These are phyloP conservation scores for Lactifluus subvellereus DNA, from an alignment of 768 basidiomycete genomes.

Conservation along the genomic window DNA sequence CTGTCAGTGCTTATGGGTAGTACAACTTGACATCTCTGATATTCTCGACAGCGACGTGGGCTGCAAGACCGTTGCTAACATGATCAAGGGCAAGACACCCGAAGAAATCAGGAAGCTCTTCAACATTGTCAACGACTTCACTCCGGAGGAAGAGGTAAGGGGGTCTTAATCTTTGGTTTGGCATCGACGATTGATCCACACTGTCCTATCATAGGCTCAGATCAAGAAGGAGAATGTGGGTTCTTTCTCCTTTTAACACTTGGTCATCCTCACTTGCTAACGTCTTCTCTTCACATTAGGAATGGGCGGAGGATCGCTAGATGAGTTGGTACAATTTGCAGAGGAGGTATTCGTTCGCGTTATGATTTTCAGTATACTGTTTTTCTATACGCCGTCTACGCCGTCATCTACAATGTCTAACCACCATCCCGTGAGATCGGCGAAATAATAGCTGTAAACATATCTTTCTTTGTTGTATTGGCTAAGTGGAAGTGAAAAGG, in stretches of 20 bases:
- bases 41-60: constrained; percentile 71
- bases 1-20: constrained; percentile 46
- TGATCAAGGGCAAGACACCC: constrained; percentile 99
- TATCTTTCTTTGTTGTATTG: not conserved
- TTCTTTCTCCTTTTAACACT: constrained; percentile 17
- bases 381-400: constrained; percentile 16
- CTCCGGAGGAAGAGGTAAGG: constrained; percentile 93
- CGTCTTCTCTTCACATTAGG: constrained; percentile 39
- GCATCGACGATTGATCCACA: constrained; percentile 1
- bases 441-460: constrained; percentile 7
- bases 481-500: not conserved
- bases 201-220: constrained; percentile 56
- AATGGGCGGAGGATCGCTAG: constrained; percentile 92
- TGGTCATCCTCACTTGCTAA: not conserved
- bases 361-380: constrained; percentile 19
- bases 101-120: constrained; percentile 98
- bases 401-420: constrained; percentile 13
- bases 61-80: constrained; percentile 98
- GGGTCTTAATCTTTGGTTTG: constrained; percentile 14
- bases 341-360: constrained; percentile 7
- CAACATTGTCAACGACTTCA: constrained; percentile 98
- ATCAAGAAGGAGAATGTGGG: constrained; percentile 99
- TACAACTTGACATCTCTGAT: constrained; percentile 3
- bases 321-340: not conserved
- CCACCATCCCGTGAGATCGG: not conserved